phyloP scores from a whole-genome alignment of 2,329 filamentous ascomycete species.

The Didymella pinodella region DNA sequence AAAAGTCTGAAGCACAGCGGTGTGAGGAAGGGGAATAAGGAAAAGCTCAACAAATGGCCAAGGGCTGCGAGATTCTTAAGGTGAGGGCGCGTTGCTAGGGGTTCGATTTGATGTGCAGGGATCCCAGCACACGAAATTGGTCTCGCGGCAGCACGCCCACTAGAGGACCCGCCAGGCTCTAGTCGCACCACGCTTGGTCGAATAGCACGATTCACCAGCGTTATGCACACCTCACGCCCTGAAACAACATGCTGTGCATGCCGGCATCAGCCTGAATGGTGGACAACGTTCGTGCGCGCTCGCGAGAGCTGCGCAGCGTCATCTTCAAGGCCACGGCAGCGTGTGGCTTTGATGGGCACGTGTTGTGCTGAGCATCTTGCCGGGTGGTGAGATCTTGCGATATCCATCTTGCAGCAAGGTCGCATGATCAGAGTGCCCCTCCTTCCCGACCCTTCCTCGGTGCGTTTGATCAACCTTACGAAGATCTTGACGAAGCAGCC shows the following conservation, averaged over 20 bases:
- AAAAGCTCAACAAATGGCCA: slow-evolving; percentile 35
- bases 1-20: slow-evolving; percentile 40
- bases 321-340: slow-evolving; percentile 15
- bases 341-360: slow-evolving; percentile 20
- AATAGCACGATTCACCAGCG: slow-evolving; percentile 40
- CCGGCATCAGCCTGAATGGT: slow-evolving; percentile 20
- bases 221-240: slow-evolving; percentile 42
- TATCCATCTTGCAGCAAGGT: slow-evolving; percentile 27
- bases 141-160: slow-evolving; percentile 41
- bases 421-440: slow-evolving; percentile 41
- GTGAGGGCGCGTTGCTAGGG: slow-evolving; percentile 49
- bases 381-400: slow-evolving; percentile 24
- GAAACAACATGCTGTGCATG: slow-evolving; percentile 42
- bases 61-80: slow-evolving; percentile 48
- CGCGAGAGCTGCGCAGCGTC: slow-evolving; percentile 12
- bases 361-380: slow-evolving; percentile 23
- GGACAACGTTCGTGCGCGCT: neutral
- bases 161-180: slow-evolving; percentile 41
- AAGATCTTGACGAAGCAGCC: slow-evolving; percentile 36
- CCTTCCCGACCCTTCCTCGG: slow-evolving; percentile 27
- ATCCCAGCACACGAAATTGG: slow-evolving; percentile 45
- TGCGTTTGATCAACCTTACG: slow-evolving; percentile 28
- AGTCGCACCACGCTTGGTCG: slow-evolving; percentile 36
- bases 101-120: slow-evolving; percentile 42
- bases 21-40: slow-evolving; percentile 43